Conservation (phyloP, 2,329 filamentous ascomycete species). For the Truncatella angustata region DNA sequence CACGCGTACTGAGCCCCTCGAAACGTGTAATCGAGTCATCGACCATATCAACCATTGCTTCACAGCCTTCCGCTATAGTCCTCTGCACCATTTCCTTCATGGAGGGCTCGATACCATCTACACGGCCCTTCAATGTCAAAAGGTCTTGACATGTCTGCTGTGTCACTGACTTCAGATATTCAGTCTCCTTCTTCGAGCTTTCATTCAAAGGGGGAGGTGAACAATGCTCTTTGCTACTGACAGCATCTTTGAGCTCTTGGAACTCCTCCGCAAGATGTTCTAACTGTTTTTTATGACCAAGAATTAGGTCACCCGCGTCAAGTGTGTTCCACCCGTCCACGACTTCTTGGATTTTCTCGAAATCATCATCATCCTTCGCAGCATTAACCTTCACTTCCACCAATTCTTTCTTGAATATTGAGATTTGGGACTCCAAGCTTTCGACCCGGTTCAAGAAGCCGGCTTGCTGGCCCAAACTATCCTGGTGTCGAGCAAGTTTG, state of each 20-base stretch:
- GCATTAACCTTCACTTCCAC: not conserved
- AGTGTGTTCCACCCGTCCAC: not conserved
- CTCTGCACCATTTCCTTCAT: constrained; percentile 9
- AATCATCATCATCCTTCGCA: too few relatives aligned
- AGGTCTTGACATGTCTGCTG: not conserved
- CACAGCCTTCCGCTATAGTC: not conserved
- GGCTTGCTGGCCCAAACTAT: not conserved
- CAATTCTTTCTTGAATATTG: not conserved
- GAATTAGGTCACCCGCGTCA: not conserved
- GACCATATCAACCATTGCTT: not conserved
- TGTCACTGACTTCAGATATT: not conserved
- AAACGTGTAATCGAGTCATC: constrained; percentile 6
- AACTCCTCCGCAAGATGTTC: constrained; percentile 6
- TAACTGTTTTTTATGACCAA: not conserved
- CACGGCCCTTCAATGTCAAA: not conserved
- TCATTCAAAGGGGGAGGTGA: not conserved
- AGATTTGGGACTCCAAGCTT: not conserved
- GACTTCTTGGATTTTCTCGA: not conserved
- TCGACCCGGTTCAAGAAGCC: not conserved
- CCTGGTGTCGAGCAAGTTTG: not conserved
- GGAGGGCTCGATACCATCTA: constrained; percentile 4
- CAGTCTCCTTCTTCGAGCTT: not conserved
- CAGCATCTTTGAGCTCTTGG: constrained; percentile 7
- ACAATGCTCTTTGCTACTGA: not conserved
- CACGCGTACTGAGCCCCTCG: not conserved